Conservation (phyloP, 129 eudicot genomes). For the Tagetes patula region DNA sequence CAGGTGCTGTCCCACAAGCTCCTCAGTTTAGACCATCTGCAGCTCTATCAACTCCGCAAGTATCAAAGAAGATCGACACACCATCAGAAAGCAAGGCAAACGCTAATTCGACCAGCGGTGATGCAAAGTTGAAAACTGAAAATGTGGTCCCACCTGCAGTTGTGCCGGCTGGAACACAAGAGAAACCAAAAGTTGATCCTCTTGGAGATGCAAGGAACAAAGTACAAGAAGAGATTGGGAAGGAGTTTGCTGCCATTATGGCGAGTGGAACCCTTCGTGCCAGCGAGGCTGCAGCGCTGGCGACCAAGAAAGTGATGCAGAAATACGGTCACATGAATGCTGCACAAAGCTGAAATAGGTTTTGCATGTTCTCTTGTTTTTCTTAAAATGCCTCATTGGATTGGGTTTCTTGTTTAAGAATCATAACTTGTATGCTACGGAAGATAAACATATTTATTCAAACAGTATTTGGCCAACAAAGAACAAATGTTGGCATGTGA, state of each 20-base stretch:
- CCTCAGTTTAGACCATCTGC: constrained; percentile 71
- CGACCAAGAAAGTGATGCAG: constrained; percentile 81
- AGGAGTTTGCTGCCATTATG: constrained; percentile 80
- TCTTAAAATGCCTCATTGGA: not conserved
- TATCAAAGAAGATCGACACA: constrained; percentile 14
- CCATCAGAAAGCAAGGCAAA: constrained; percentile 23
- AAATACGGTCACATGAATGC: constrained; percentile 55
- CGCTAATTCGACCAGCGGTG: constrained; percentile 3
- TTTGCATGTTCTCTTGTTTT: not conserved
- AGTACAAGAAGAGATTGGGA: constrained; percentile 77
- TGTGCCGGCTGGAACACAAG: constrained; percentile 36
- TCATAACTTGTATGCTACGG: not conserved
- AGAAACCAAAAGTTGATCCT: constrained; percentile 44
- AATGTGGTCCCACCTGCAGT: constrained; percentile 36
- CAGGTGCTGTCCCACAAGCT: constrained; percentile 89
- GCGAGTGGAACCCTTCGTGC: constrained; percentile 82
- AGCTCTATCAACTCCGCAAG: constrained; percentile 25
- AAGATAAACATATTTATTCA: not conserved
- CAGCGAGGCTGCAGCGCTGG: constrained; percentile 92
- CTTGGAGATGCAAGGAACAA: constrained; percentile 76
- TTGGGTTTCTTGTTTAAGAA: not conserved
- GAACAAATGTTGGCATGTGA: not conserved
- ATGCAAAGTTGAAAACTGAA: constrained; percentile 1
- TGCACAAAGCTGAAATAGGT: constrained; percentile 56
- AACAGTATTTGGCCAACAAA: not conserved